Base-by-base conservation (phyloP, 163 green algal species). In the Chlorella variabilis region DNA sequence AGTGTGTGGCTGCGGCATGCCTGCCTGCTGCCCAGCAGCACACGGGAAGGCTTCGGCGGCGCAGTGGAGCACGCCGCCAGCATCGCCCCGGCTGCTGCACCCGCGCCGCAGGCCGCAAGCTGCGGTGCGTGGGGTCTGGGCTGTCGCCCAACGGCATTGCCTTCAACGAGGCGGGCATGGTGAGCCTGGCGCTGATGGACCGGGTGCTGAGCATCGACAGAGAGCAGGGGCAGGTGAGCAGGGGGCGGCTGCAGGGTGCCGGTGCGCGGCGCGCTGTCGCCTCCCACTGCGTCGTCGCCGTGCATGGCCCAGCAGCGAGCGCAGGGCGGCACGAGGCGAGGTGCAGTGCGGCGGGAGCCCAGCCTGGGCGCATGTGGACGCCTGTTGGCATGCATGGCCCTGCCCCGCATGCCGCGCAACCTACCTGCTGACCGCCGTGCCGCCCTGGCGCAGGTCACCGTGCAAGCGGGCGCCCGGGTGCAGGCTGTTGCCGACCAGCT, bases 141-240 rank as follows among this genome's bases (percentile, higher is more conserved):
- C 87, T 99, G 25, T 97, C 90, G 5, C 97, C 97, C 62, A 99
- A 99, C 80, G 97, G 93, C 38, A 75, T 97, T 31, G 91, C 87
- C n/a, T 94, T 99, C 58, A 83, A 86, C 75, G 84, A 86, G 3
- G 88, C 97, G 51, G 95, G 93, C 82, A 97, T 98, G 93, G 81
- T 99, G 34, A 95, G 84, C 83, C 91, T 98, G 83, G 90, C 90
- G 5, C 91, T 98, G 20, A 87, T 98, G 87, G 96, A 99, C 86
- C 88, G 89, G 15, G 62, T 94, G 1, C 66, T 93, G 23, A 29
- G 62, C 21, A 62, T 93, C 0, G 85, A 94, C 51, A 31, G 23
- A 4, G 61, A 80, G 8, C 61, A 29, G 71, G 48, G 70, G 38
- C 89, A 59, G 73, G 73, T 80, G 71, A 25, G 29, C 31, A n/a